phyloP scores from a whole-genome alignment of 2,329 filamentous ascomycete genomes.

The Chaetomium strumarium region DNA sequence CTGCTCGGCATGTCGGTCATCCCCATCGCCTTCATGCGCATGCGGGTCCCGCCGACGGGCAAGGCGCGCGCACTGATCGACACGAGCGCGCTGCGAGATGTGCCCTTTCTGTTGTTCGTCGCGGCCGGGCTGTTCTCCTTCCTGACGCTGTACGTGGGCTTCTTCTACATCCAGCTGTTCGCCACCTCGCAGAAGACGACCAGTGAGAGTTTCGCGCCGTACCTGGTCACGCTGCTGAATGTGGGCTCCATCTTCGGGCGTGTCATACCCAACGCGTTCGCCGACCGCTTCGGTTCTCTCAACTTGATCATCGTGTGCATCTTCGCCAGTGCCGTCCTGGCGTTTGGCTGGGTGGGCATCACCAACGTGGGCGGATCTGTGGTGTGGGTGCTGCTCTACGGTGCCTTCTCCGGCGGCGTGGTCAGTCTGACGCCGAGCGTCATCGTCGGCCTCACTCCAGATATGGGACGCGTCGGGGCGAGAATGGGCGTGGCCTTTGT shows the following conservation, averaged over 20 bases:
- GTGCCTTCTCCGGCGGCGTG: constrained; percentile 41
- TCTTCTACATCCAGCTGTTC: constrained; percentile 43
- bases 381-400: constrained; percentile 40
- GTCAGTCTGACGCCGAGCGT: constrained; percentile 39
- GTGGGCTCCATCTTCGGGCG: constrained; percentile 42
- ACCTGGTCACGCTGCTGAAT: constrained; percentile 40
- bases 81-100: constrained; percentile 33
- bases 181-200: constrained; percentile 37
- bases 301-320: constrained; percentile 34
- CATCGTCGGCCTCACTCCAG: constrained; percentile 32
- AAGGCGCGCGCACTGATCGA: constrained; percentile 33
- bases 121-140: constrained; percentile 36
- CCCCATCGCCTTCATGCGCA: constrained; percentile 36
- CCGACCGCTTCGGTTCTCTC: constrained; percentile 38
- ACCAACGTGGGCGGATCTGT: constrained; percentile 32
- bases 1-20: constrained; percentile 36
- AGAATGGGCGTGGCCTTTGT: constrained; percentile 39
- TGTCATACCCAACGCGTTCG: constrained; percentile 39
- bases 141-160: constrained; percentile 42
- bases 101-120: constrained; percentile 34
- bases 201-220: constrained; percentile 31
- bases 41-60: constrained; percentile 29
- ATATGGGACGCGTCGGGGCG: constrained; percentile 34
- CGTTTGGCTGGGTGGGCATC: constrained; percentile 38
- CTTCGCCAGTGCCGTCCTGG: constrained; percentile 31